phyloP scores from a whole-genome alignment of 1,139 yeast species.

The Blastobotrys ciferrii region DNA sequence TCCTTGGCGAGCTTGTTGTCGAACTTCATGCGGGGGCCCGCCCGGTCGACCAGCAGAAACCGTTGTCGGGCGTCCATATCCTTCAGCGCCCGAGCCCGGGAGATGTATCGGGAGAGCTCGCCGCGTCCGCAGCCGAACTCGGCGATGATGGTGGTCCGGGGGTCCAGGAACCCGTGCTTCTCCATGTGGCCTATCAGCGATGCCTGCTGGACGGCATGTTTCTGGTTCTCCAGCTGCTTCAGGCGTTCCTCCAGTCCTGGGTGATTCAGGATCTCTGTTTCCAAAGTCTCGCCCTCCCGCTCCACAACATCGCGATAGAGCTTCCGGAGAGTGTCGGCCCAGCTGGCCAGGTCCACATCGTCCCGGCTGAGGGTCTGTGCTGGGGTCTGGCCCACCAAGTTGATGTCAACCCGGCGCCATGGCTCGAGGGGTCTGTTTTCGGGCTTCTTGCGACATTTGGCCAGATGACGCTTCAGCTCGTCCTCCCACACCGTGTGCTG shows the following conservation, averaged over 20 bases:
- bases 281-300: slow-evolving; percentile 16
- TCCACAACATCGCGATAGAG: slow-evolving; percentile 24
- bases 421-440: slow-evolving; percentile 29
- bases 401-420: slow-evolving; percentile 48
- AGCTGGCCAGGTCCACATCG: slow-evolving; percentile 21
- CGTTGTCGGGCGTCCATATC: slow-evolving; percentile 30
- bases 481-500: slow-evolving; percentile 67
- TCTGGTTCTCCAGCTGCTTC: slow-evolving; percentile 53
- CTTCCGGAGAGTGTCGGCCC: slow-evolving; percentile 38
- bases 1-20: slow-evolving; percentile 68
- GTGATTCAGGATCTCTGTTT: slow-evolving; percentile 24
- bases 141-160: slow-evolving; percentile 43
- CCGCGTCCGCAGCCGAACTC: slow-evolving; percentile 94
- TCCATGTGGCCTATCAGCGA: slow-evolving; percentile 72
- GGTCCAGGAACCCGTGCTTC: slow-evolving; percentile 37
- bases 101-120: slow-evolving; percentile 72
- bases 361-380: no score
- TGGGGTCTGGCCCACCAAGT: slow-evolving; percentile 28
- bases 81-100: slow-evolving; percentile 42
- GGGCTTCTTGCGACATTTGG: slow-evolving; percentile 55
- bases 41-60: slow-evolving; percentile 71
- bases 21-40: slow-evolving; percentile 73
- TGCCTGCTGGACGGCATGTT: slow-evolving; percentile 81
- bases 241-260: slow-evolving; percentile 43
- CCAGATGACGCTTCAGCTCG: slow-evolving; percentile 55